Evolutionary conservation across 495 filamentous ascomycete genomes (phyloP), one percentile per base, ranked within the genome.

Genomic region (Penicillium verhagenii): DNA sequence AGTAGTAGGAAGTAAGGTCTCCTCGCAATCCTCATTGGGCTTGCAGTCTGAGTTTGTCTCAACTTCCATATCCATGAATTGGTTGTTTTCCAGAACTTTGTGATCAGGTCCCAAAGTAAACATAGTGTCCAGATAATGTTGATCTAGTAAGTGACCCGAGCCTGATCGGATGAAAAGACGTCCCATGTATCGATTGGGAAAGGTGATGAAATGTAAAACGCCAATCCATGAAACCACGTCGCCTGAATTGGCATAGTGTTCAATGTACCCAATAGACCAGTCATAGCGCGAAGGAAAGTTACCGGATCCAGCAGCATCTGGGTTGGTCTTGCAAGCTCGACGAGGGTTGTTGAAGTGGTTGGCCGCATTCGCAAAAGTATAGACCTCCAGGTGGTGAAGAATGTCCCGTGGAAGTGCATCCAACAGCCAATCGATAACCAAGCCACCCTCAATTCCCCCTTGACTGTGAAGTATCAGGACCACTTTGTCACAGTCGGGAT

Each of bases 271-370:
- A 46, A 94, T 84, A 11, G 45, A 59, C 24, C 56, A 28, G 18
- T 20, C 33, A 37, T 7, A 25, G 42, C n/a, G n/a, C 31, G 43
- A 21, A 14, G 20, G 13, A n/a, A 16, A 1, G 33, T 23, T 23
- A 38, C 35, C 4, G 23, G 6, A 23, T 0, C 16, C 25, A 42
- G 11, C 6, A 23, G 9, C 43, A 24, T 43, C 19, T 13, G 33
- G 19, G 10, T 33, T 55, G 37, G 37, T 66, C 7, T 3, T 26
- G 14, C 35, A 57, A 19, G 74, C 73, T 56, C 80, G 81, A 4
- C 28, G 48, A 2, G 90, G 91, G 55, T 92, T 92, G 68, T 92
- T 93, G 66, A 93, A 96, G 67, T 94, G 91, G 59, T 92, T 93
- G 2, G 91, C 88, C 6, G 90, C 89, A 51, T 82, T 86, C 8